Base-by-base conservation (phyloP, 2,329 filamentous ascomycete genomes). In the Aspergillus udagawae region DNA sequence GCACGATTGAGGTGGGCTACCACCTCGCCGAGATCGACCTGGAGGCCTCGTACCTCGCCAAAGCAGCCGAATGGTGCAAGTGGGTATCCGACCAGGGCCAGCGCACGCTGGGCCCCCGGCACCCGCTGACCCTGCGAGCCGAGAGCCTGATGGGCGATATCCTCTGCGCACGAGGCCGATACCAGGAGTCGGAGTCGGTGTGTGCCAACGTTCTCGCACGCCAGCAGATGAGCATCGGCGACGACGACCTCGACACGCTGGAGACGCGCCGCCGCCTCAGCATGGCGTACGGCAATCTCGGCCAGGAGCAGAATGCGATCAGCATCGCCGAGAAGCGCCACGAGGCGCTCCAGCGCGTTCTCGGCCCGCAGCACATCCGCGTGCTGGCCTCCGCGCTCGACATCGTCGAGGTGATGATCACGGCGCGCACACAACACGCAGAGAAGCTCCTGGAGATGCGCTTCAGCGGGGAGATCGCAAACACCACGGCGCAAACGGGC, bases 181-280 rank as follows among this genome's bases (percentile, higher is more conserved):
- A 62, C 17, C 63, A 69, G 35, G 68, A 71, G 38, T 64, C 66
- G 0, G 67, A 71, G 53, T 71, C 68, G 0, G 58, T 70, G 17
- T 69, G 66, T 20, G 66, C 69, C 20, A 71, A 71, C 8, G 65
- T 70, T 2, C 60, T 71, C 2, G 69, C 69, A 1, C 67, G 68
- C 5, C 69, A 71, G 38, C 69, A 71, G 47, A 71, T 71, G 62
- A 65, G 58, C 8, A 66, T 71, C 21, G 69, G 69, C 14, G 69
- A 71, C 44, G 65, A 70, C 12, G 67, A 70, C 42, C 29, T 70
- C 8, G 68, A 71, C 42, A 71, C 68, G 2, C 57, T 70, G 21
- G 64, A 65, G 0, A 71, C 69, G 1, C 67, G 69, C 1, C 65
- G 67, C 12, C 68, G 69, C 4, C 49, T 71, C 3, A 66, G 61